phyloP scores from a whole-genome alignment of 2,329 filamentous ascomycete species.

The Emmonsia crescens region DNA sequence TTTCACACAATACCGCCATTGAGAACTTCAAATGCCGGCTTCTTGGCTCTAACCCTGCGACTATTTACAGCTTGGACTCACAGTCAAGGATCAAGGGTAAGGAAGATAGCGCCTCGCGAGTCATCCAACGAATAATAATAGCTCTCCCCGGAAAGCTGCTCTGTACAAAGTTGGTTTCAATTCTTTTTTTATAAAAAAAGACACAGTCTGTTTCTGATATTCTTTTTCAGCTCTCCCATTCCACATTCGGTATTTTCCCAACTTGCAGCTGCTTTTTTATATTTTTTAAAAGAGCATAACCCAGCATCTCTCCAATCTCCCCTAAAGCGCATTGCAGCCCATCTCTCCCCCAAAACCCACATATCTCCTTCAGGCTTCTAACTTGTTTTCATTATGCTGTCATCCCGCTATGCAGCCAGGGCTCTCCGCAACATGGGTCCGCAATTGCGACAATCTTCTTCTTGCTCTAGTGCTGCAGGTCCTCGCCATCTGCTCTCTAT shows the following conservation, averaged over 20 bases:
- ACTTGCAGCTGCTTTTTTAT: neutral
- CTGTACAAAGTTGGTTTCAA: neutral
- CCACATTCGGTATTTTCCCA: neutral
- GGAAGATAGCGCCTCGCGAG: neutral
- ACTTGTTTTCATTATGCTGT: conserved; percentile 5
- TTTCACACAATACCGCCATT: neutral
- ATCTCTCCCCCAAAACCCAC: neutral
- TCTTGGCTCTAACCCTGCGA: neutral
- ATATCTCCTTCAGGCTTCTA: neutral
- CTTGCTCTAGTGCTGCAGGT: conserved; percentile 16
- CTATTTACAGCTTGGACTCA: neutral
- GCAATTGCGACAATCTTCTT: conserved; percentile 26
- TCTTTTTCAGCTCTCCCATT: neutral
- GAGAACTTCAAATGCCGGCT: neutral
- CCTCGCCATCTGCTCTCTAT: conserved; percentile 89
- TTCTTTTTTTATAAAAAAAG: neutral
- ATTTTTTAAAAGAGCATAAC: neutral
- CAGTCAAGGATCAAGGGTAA: neutral
- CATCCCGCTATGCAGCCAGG: conserved; percentile 10
- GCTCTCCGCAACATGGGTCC: conserved; percentile 12
- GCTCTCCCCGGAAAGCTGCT: neutral
- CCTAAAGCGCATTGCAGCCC: neutral
- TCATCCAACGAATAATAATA: neutral
- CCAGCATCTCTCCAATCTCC: neutral
- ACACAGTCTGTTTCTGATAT: neutral